These are phyloP conservation scores for Asterella californica DNA, from an alignment of 225 moss, liverwort and hornwort genomes.

Conservation along the genomic window DNA sequence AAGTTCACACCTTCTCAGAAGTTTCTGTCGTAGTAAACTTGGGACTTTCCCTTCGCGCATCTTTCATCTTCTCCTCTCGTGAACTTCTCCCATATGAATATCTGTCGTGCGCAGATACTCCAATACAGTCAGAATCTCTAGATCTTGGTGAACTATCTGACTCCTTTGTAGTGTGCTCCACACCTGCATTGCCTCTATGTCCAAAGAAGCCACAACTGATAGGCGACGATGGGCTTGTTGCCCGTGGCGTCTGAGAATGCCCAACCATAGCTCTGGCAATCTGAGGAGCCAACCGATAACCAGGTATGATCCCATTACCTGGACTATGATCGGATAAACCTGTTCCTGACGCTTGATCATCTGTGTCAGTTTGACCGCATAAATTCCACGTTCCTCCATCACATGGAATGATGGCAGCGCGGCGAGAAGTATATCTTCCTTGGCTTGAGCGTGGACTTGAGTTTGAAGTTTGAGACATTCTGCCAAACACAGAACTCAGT, in stretches of 20 bases:
- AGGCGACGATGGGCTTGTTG: not conserved
- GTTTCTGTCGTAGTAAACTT: conserved; percentile 1
- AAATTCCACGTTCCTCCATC: conserved; percentile 9
- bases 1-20: conserved; percentile 10
- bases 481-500: conserved; percentile 6
- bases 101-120: not conserved
- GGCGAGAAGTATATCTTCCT: not conserved
- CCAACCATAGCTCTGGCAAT: not conserved
- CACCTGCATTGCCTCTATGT: not conserved
- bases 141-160: conserved; percentile 7
- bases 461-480: not conserved
- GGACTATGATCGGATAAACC: not conserved
- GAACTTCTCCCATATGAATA: not conserved
- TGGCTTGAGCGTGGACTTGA: conserved; percentile 5
- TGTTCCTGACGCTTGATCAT: not conserved
- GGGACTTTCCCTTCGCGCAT: not conserved
- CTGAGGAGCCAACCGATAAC: not conserved
- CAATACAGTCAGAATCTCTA: not conserved
- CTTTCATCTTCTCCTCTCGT: conserved; percentile 11
- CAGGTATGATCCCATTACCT: conserved; percentile 2
- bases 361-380: not conserved
- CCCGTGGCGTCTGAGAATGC: not conserved
- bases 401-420: not conserved
- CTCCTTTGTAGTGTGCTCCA: not conserved
- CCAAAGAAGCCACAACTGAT: conserved; percentile 3